Base-by-base conservation (phyloP, 352 stramenopile species). In the Globisporangium uncinulatum region DNA sequence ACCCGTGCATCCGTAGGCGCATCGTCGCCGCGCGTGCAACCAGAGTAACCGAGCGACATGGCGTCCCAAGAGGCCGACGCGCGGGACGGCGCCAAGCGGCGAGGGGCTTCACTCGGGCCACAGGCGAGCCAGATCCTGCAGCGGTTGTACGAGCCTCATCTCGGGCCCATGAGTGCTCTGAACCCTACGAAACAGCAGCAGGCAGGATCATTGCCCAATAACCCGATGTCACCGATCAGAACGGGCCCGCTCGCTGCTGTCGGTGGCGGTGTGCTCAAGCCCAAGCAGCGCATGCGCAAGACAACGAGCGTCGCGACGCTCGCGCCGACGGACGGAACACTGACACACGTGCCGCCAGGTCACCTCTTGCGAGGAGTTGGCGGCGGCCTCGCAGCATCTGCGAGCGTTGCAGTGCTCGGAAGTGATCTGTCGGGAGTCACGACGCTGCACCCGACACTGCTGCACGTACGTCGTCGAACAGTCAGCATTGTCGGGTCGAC, bases 111-210 rank as follows among this genome's bases (percentile, higher is more conserved):
- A 21, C 63, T 85, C 39, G 79, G 74, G 1, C 74, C 76, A 9
- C 74, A 86, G 55, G 62, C 74, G 20, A 85, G 52, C 34, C 63
- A 87, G 39, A 89, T 89, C 56, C 62, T 86, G 36, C 79, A 89
- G 61, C 73, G 79, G 14, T 59, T 89, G 2, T 89, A 89, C 31
- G 79, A 87, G 45, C 79, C 79, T 4, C 74, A 85, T 31, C 63
- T 87, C 29, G 79, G 74, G 0, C 70, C 76, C 31, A 63, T 47
- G 2, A 45, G 34, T 6, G 51, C 36, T 8, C 13, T 57, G 37
- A 63, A 32, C 29, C 42, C 41, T 4, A 21, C 41, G 21, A 62
- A 56, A 21, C 20, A 29, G 49, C 32, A 49, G n/a, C 21, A 24
- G 3, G 17, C n/a, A 20, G 42, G 32, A 47, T 15, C 37, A 1